Evolutionary conservation across 306 rosid species (phyloP), one percentile per base, ranked within the genome.

Genomic region (Senna tora): DNA sequence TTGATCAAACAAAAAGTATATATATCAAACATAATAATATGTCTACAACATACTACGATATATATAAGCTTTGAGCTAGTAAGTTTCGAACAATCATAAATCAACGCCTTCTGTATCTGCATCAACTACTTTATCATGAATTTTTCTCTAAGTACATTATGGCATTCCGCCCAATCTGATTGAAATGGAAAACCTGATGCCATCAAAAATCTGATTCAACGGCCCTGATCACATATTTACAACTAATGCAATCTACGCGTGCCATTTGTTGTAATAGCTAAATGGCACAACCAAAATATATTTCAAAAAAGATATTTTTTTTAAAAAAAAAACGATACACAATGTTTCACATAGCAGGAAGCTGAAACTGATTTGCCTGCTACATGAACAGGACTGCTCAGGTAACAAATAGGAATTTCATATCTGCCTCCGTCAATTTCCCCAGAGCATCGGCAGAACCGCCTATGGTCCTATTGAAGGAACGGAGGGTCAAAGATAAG

Each of bases 361-460:
- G 77, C 25, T 12, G 33, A 41, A 65, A 58, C 34, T 73, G 7
- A 19, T 10, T 30, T 39, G 52, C 20, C 16, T 3, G 58, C 30
- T 56, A 59, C 51, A 21, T 50, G 14, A 39, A 43, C 60, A 28
- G 45, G 25, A 43, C 39, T 22, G 74, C 72, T 83, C 67, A 82
- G 71, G 88, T 80, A 57, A 77, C 63, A 19, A 89, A 83, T n/a
- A 93, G 83, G 69, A 72, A 87, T 80, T 14, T 87, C 87, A 91
- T 73, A 87, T 91, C 97, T 3, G 68, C 86, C 72, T 78, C 90
- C 1, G 91, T 83, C 69, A 93, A 79, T 77, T 86, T 91, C 80
- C 89, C 94, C 36, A 93, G 75, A 43, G 98, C 97, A 36, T 89
- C 97, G 0, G 85, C 42, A 25, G 85, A 84, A 51, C 97, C 87